Base-by-base conservation (phyloP, 257 asterid species). In the Lycium barbarum region DNA sequence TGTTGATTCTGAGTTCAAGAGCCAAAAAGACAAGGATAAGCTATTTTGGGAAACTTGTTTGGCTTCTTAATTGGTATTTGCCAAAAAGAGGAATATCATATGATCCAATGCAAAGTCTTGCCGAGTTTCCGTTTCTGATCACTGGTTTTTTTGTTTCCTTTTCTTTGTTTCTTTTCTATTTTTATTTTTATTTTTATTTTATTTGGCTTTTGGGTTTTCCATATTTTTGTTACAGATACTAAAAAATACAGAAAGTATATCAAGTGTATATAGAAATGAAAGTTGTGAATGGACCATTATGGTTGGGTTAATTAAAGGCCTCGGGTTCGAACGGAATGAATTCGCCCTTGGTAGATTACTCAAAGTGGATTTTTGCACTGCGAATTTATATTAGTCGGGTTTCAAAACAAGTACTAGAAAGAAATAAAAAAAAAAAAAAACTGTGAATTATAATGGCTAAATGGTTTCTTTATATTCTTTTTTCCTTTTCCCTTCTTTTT, bases 31-130 rank as follows among this genome's bases (percentile, higher is more conserved):
- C 14, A 80, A 54, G 6, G 87, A 85, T 59, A 85, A 33, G 61
- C 84, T 55, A 4, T 85, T 85, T 79, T 85, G 87, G 84, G 87
- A 85, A 9, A 76, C 81, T 67, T 85, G 87, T 68, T 85, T 85
- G 53, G 80, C 74, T 4, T 68, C 67, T 53, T 84, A 54, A 76
- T 18, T 66, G 26, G 49, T 38, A 61, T 20, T 47, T 74, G n/a
- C 12, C 33, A 26, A 26, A 26, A 26, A 26, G 33, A 26, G 33
- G 1, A 26, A 26, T 26, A 26, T 47, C 80, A 47, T 20, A 74
- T 51, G 13, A 20, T 74, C 35, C 61, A 74, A 74, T 47, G n/a
- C 43, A 47, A 26, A 26, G 33, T 26, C 33, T 26, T 26, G 33
- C 33, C 0, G 10, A 14, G 14, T 22, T 59, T 74, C 61, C 13